Base-by-base conservation (phyloP, 257 asterid genomes). In the Linaria vulgaris region DNA sequence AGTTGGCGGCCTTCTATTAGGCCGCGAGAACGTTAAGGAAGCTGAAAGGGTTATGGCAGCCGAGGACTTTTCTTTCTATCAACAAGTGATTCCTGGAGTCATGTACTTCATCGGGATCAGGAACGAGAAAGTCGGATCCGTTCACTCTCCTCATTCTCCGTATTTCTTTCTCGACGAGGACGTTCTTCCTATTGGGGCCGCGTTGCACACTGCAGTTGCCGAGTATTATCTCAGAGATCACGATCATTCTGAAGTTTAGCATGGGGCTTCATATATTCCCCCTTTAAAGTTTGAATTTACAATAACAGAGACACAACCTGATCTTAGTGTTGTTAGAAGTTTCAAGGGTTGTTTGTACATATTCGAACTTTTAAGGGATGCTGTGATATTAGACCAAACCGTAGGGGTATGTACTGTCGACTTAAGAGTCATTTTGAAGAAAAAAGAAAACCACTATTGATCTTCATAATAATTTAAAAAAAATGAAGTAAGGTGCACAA, bases 1-100 rank as follows among this genome's bases (percentile, higher is more conserved):
- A 51, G 88, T 90, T 3, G 92, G 96, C 25, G 12, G 62, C 63
- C 82, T 81, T 66, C 57, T 90, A 14, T 73, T 90, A 8, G 96
- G 92, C 16, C 67, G 78, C 3, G 78, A 70, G 55, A 83, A 83
- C 25, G 81, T 87, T 13, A 73, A 59, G 61, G 66, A 63, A 56
- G 81, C 69, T 5, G 69, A 52, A 23, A 86, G 79, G 78, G 83
- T 80, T 6, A 75, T 87, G 92, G 96, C 96, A 0, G 92, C 96
- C 14, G 96, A 90, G 72, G 95, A 90, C 71, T 90, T 90, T 14
- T 88, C 92, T 21, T 90, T 85, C 79, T 87, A 87, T 68, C 92
- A 87, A 64, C 68, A 87, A 63, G 61, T 80, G 61, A 90, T 90
- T 54, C 96, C 97, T 0, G 92, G 97, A 43, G 86, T 56, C 23